Conservation (phyloP, 108 stramenopile genomes). For the Cyclotella kingstonii region DNA sequence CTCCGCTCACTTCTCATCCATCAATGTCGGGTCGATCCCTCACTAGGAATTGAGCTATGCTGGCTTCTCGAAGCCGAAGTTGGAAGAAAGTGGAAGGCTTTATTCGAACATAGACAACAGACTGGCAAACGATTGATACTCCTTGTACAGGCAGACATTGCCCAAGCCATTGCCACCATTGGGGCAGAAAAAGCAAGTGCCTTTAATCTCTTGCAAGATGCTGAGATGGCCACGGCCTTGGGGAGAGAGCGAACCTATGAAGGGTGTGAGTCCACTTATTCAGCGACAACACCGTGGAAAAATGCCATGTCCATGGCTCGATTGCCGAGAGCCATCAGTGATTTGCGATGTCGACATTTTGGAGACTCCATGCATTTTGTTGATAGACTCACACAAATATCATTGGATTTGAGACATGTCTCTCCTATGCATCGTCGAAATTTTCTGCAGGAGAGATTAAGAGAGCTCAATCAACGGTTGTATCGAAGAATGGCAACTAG, state of each 20-base stretch:
- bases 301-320: not conserved
- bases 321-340: constrained; percentile 64
- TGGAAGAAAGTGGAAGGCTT: constrained; percentile 79
- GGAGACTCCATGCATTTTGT: constrained; percentile 90
- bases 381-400: constrained; percentile 77
- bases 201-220: constrained; percentile 85
- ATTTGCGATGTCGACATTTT: constrained; percentile 78
- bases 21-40: constrained; percentile 69
- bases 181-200: constrained; percentile 75
- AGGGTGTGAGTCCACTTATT: constrained; percentile 2
- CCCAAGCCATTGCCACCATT: constrained; percentile 73
- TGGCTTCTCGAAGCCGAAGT: constrained; percentile 91
- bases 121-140: constrained; percentile 79
- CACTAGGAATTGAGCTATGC: constrained; percentile 82
- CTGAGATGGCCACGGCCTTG: constrained; percentile 85
- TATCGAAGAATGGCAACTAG: constrained; percentile 76
- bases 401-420: constrained; percentile 65
- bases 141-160: constrained; percentile 82
- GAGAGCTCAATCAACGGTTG: constrained; percentile 74
- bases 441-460: constrained; percentile 50
- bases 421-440: constrained; percentile 48
- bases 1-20: constrained; percentile 61
- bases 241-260: constrained; percentile 47
- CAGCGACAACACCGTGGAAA: not conserved
- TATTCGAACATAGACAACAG: constrained; percentile 86